Percentiles rank a stretch among this genome's conserved stretches.
Evolutionary conservation across 352 stramenopile species (phyloP).

Genomic region (Pythium chondricola): DNA sequence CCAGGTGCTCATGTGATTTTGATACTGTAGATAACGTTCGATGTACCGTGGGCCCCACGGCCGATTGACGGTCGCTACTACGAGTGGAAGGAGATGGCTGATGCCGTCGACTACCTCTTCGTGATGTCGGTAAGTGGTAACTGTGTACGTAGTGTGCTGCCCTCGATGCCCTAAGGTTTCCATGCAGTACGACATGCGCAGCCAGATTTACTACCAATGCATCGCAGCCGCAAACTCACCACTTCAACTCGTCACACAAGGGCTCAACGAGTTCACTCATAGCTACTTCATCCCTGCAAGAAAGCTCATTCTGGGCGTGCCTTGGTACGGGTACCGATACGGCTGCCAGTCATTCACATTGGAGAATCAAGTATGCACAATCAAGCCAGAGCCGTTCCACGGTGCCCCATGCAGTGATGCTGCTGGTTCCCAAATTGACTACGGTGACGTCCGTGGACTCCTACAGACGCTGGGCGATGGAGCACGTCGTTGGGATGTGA

Average conservation of each 20-base stretch:
- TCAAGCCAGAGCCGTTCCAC: conserved; percentile 51
- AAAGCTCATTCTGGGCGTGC: conserved; percentile 87
- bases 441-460: conserved; percentile 38
- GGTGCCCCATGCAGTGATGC: conserved; percentile 75
- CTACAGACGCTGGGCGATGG: conserved; percentile 16
- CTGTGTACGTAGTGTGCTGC: background rate
- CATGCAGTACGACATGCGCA: conserved; percentile 85
- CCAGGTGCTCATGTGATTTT: too few species aligned
- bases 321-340: conserved; percentile 91
- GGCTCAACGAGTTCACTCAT: conserved; percentile 70
- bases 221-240: conserved; percentile 83
- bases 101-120: conserved; percentile 79
- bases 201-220: conserved; percentile 88
- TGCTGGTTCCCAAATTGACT: conserved; percentile 56
- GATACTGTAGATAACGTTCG: conserved; percentile 69
- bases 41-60: conserved; percentile 71
- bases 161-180: background rate
- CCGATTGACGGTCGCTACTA: conserved; percentile 83
- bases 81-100: conserved; percentile 61
- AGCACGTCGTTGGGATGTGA: conserved; percentile 39
- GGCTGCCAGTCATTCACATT: conserved; percentile 26
- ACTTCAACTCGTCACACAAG: conserved; percentile 56
- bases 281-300: conserved; percentile 40
- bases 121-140: conserved; percentile 74
- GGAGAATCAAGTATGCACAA: conserved; percentile 21